A percentile compares a stretch with the other conserved stretches of the same genome.
phyloP scores from a whole-genome alignment of 2,329 filamentous ascomycete species.

The Thielaviopsis ethacetica region DNA sequence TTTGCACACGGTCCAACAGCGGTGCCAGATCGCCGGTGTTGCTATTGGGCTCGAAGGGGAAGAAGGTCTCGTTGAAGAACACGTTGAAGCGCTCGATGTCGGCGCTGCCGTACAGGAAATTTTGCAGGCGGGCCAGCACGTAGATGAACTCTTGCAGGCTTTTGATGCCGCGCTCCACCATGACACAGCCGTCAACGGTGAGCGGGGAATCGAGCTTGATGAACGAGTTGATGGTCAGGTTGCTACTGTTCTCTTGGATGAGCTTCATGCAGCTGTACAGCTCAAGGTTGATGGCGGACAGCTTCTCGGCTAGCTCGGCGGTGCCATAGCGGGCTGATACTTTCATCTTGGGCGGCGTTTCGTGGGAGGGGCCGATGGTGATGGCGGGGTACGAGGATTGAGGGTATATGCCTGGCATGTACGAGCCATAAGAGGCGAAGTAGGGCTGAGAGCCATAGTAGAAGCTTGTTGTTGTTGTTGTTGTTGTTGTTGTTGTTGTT shows the following conservation, averaged over 20 bases:
- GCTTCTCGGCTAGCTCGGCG: neutral
- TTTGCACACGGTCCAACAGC: neutral
- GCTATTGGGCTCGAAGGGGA: neutral
- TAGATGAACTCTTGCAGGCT: constrained; percentile 16
- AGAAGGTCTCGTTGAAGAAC: too few relatives aligned
- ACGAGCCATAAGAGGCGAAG: neutral
- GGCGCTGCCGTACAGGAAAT: constrained; percentile 4
- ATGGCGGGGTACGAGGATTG: too few relatives aligned
- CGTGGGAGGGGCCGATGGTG: too few relatives aligned
- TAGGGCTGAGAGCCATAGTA: too few relatives aligned
- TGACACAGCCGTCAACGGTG: constrained; percentile 4
- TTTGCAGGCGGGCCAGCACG: constrained; percentile 16
- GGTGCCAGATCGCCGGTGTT: neutral
- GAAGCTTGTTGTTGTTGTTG: neutral
- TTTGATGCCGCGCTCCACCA: constrained; percentile 15
- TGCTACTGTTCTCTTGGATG: constrained; percentile 5
- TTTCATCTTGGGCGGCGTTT: neutral
- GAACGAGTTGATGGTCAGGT: constrained; percentile 6
- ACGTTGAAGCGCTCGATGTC: neutral
- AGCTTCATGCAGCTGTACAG: constrained; percentile 11
- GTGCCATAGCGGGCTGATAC: neutral
- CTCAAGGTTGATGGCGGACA: constrained; percentile 3
- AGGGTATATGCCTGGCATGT: neutral
- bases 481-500: neutral
- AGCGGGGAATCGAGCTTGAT: constrained; percentile 13